phyloP scores from a whole-genome alignment of 345 rosid genomes.

The Iberis pinnata region DNA sequence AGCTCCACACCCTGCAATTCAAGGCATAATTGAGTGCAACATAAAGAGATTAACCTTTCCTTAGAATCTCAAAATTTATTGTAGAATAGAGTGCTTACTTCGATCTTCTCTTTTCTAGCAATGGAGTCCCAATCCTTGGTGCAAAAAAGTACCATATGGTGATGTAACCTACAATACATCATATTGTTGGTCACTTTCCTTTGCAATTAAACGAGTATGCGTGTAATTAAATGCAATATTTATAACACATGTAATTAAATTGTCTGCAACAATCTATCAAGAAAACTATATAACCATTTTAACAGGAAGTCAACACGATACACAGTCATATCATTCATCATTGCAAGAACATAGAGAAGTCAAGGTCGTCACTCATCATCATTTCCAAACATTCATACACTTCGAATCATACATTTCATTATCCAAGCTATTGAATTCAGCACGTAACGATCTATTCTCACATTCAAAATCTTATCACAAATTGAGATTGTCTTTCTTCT shows the following conservation, averaged over 20 bases:
- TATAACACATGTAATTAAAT: background rate
- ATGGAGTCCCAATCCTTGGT: constrained; percentile 87
- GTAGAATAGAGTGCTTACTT: constrained; percentile 40
- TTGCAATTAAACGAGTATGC: too few species aligned
- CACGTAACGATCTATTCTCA: too few species aligned
- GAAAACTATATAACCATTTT: background rate
- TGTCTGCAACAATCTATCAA: background rate
- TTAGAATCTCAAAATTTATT: background rate
- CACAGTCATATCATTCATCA: background rate
- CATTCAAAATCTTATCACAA: too few species aligned
- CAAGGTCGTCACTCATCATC: background rate
- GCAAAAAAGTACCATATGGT: constrained; percentile 58
- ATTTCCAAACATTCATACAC: background rate
- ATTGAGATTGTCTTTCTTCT: too few species aligned
- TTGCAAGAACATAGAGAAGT: constrained; percentile 1
- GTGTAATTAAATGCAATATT: too few species aligned
- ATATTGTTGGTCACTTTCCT: background rate
- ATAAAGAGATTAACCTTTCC: background rate
- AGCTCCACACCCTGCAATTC: constrained; percentile 72
- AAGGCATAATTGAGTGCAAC: background rate
- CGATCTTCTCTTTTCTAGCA: constrained; percentile 77
- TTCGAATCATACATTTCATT: too few species aligned
- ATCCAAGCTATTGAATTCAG: too few species aligned
- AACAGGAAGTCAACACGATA: background rate
- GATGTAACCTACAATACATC: constrained; percentile 54